Percentiles rank a stretch among this genome's conserved stretches.
phyloP scores from a whole-genome alignment of 129 eudicot genomes.

The Ambrosia trifida region DNA sequence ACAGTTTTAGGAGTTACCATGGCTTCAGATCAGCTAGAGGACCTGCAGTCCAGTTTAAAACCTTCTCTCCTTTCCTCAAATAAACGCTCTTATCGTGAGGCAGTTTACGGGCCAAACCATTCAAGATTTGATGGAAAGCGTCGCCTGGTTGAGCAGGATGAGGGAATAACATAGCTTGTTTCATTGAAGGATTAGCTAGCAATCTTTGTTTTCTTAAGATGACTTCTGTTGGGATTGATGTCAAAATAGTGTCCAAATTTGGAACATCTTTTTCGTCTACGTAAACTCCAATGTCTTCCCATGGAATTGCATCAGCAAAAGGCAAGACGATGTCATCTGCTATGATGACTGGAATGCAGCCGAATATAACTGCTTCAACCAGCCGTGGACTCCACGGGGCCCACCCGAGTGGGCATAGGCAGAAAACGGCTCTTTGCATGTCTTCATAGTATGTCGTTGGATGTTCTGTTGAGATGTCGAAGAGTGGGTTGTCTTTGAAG shows the following conservation, averaged over 20 bases:
- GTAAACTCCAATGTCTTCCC: slow-evolving; percentile 93
- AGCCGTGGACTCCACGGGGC: slow-evolving; percentile 98
- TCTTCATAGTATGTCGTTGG: slow-evolving; percentile 95
- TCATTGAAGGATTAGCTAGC: slow-evolving; percentile 95
- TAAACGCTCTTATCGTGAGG: slow-evolving; percentile 69
- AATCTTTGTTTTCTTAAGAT: slow-evolving; percentile 84
- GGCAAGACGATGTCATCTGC: slow-evolving; percentile 95
- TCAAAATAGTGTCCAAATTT: slow-evolving; percentile 73
- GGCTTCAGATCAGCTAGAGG: slow-evolving; percentile 89
- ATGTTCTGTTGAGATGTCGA: slow-evolving; percentile 95
- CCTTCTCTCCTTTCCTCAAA: slow-evolving; percentile 67
- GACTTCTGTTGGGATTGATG: slow-evolving; percentile 75
- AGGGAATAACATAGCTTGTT: slow-evolving; percentile 94
- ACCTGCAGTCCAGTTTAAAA: slow-evolving; percentile 91
- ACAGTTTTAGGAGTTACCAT: slow-evolving; percentile 50
- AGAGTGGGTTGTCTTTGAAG: slow-evolving; percentile 94
- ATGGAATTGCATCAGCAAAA: slow-evolving; percentile 93
- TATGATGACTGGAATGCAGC: slow-evolving; percentile 96
- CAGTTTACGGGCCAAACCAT: slow-evolving; percentile 88
- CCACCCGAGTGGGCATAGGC: slow-evolving; percentile 96
- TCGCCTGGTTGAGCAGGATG: slow-evolving; percentile 90
- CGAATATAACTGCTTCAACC: slow-evolving; percentile 95
- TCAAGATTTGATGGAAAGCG: slow-evolving; percentile 94
- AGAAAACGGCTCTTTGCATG: slow-evolving; percentile 92
- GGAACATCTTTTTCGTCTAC: slow-evolving; percentile 92